Conservation (phyloP, 2,329 filamentous ascomycete species). For the Hansfordia pulvinata region DNA sequence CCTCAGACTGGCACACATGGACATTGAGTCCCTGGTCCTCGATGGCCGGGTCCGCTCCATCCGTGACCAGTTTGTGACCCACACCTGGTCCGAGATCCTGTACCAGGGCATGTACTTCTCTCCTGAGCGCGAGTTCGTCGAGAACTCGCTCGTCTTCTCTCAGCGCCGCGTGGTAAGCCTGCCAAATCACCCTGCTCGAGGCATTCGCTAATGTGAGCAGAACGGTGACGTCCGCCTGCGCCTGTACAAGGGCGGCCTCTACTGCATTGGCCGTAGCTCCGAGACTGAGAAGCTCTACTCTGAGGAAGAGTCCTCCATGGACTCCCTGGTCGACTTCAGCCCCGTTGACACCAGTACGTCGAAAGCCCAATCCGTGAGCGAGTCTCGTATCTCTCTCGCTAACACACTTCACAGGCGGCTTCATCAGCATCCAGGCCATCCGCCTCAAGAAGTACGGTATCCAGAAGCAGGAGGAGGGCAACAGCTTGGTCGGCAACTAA, state of each 20-base stretch:
- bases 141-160: conserved; percentile 41
- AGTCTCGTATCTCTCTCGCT: no score
- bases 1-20: conserved; percentile 25
- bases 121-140: conserved; percentile 39
- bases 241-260: conserved; percentile 26
- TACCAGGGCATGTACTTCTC: conserved; percentile 39
- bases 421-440: conserved; percentile 58
- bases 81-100: conserved; percentile 31
- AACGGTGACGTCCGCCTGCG: conserved; percentile 23
- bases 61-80: conserved; percentile 42
- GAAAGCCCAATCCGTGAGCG: conserved; percentile 2
- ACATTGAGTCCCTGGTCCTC: conserved; percentile 42
- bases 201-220: conserved; percentile 43
- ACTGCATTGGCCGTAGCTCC: conserved; percentile 29
- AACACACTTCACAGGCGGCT: no score
- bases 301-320: conserved; percentile 34
- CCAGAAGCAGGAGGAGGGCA: no score
- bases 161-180: conserved; percentile 33
- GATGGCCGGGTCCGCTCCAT: conserved; percentile 44
- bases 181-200: conserved; percentile 46
- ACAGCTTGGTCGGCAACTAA: no score
- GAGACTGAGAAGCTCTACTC: conserved; percentile 35
- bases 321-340: conserved; percentile 28
- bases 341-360: conserved; percentile 21
- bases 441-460: conserved; percentile 48